A percentile compares a stretch with the other conserved stretches of the same genome.
Conservation (phyloP, 139 green algal species). For the Dunaliella primolecta region DNA sequence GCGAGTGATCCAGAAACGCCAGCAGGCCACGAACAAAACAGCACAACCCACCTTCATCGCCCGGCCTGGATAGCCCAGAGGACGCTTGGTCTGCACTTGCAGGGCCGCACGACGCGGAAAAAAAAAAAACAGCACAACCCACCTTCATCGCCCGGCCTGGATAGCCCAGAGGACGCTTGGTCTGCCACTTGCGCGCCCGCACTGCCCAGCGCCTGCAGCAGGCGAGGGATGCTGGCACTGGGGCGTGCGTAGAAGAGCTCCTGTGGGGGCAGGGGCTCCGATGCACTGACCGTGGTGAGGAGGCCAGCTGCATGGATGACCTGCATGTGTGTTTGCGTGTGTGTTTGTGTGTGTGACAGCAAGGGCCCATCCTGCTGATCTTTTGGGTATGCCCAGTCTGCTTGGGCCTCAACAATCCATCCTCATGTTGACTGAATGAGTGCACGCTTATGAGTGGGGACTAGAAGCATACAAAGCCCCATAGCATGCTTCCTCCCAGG, state of each 20-base stretch:
- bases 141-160: slow-evolving; percentile 19
- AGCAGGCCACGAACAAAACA: no score
- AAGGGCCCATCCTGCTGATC: not conserved
- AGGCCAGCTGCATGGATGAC: not conserved
- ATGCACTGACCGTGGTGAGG: not conserved
- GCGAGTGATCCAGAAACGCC: no score
- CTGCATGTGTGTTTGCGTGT: not conserved
- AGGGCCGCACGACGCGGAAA: slow-evolving; percentile 9
- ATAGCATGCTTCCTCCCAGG: no score
- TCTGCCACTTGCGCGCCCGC: slow-evolving; percentile 6
- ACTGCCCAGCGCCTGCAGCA: slow-evolving; percentile 17
- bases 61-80: slow-evolving; percentile 1
- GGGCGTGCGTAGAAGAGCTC: slow-evolving; percentile 40
- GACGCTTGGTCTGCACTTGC: slow-evolving; percentile 14
- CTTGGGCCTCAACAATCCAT: not conserved
- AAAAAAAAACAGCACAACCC: no score
- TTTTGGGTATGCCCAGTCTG: not conserved
- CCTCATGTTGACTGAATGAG: not conserved
- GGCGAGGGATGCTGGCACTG: slow-evolving; percentile 14
- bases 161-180: slow-evolving; percentile 20
- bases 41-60: slow-evolving; percentile 20
- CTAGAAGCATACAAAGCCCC: no score
- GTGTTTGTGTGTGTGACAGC: not conserved
- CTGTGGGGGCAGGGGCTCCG: slow-evolving; percentile 3
- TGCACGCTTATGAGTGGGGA: not conserved